A percentile compares a stretch with the other conserved stretches of the same genome.
phyloP scores from a whole-genome alignment of 768 basidiomycete species.

The Leccinum sublutescens region DNA sequence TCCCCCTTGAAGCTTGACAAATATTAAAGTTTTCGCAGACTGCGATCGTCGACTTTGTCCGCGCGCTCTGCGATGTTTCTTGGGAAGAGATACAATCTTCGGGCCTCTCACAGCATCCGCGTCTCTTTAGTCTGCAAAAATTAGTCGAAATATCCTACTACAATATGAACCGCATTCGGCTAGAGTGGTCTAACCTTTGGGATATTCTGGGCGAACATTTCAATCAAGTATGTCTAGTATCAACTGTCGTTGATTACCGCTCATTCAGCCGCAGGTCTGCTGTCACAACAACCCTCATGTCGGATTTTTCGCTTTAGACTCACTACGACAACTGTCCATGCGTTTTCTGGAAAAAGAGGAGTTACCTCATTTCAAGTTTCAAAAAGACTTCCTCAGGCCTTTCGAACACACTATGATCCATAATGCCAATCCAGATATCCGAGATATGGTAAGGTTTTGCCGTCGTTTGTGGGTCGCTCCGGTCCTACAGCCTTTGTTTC shows the following conservation, averaged over 20 bases:
- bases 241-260: background rate
- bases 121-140: constrained; percentile 96
- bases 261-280: constrained; percentile 66
- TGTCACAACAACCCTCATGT: constrained; percentile 98
- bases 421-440: constrained; percentile 91
- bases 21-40: constrained; percentile 48
- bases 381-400: constrained; percentile 97
- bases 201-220: constrained; percentile 98
- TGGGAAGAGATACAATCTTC: constrained; percentile 99
- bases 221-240: constrained; percentile 68
- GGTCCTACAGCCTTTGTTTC: background rate
- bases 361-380: constrained; percentile 96
- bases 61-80: constrained; percentile 92
- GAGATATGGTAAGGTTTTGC: constrained; percentile 78
- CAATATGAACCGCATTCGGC: constrained; percentile 96
- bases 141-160: constrained; percentile 99
- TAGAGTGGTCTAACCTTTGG: constrained; percentile 99
- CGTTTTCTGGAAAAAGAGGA: constrained; percentile 99
- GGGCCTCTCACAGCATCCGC: constrained; percentile 88
- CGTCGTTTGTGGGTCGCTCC: background rate
- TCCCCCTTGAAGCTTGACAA: background rate
- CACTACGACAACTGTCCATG: constrained; percentile 95
- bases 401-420: constrained; percentile 98
- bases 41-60: constrained; percentile 97
- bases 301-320: constrained; percentile 94